Percentiles rank a stretch among this genome's conserved stretches.
These are phyloP conservation scores for Cryptococcus depauperatus DNA, from an alignment of 1,284 basidiomycete genomes.

Conservation along the genomic window DNA sequence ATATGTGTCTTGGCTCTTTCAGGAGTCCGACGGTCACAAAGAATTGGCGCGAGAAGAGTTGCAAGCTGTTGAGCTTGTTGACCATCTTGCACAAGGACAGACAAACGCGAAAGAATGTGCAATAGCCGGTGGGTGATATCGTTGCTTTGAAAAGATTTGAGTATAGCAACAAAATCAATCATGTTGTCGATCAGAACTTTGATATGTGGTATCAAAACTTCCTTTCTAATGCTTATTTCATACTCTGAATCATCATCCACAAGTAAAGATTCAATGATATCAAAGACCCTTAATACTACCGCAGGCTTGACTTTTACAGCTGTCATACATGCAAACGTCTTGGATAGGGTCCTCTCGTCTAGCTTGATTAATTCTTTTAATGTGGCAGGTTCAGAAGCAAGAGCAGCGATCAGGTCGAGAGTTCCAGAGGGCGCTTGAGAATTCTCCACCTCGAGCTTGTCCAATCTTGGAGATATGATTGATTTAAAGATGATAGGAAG, in stretches of 20 bases:
- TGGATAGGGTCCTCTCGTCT: conserved; percentile 62
- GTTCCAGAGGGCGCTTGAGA: conserved; percentile 86
- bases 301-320: conserved; percentile 78
- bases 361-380: conserved; percentile 60
- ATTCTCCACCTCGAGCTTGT: conserved; percentile 70
- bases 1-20: conserved; percentile 85
- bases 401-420: conserved; percentile 75
- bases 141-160: conserved; percentile 50
- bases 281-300: conserved; percentile 73
- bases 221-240: conserved; percentile 47
- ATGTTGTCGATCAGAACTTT: conserved; percentile 66
- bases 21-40: conserved; percentile 70
- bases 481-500: conserved; percentile 59
- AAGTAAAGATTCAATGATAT: conserved; percentile 72
- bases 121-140: conserved; percentile 78
- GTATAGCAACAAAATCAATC: conserved; percentile 59
- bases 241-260: conserved; percentile 20
- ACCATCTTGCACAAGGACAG: conserved; percentile 63
- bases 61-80: conserved; percentile 69
- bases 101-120: conserved; percentile 67
- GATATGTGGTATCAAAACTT: conserved; percentile 62
- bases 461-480: conserved; percentile 76
- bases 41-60: conserved; percentile 66
- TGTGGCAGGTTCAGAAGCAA: conserved; percentile 59
- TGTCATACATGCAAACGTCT: conserved; percentile 71